A percentile compares a stretch with the other conserved stretches of the same genome.
phyloP scores from a whole-genome alignment of 2,329 filamentous ascomycete genomes.

The Pseudogymnoascus sp. region DNA sequence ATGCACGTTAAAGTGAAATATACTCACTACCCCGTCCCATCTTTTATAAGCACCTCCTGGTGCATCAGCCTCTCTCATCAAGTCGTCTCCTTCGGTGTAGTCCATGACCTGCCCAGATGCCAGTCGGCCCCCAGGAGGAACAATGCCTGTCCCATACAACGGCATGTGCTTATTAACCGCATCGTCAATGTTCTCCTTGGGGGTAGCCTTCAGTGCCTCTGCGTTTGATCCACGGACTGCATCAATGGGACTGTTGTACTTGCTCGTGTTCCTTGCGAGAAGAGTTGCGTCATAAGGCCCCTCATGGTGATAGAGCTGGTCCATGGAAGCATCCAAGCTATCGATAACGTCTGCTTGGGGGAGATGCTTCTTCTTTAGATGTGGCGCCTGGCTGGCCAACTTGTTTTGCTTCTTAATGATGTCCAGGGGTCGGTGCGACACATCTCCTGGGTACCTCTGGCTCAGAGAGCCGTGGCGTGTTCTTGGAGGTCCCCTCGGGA shows the following conservation, averaged over 20 bases:
- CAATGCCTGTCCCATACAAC: slow-evolving; percentile 66
- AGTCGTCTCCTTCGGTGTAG: slow-evolving; percentile 79
- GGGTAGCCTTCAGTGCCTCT: slow-evolving; percentile 74
- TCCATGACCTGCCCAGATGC: slow-evolving; percentile 60
- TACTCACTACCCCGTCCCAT: slow-evolving; percentile 63
- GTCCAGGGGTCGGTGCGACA: slow-evolving; percentile 58
- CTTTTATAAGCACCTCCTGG: slow-evolving; percentile 69
- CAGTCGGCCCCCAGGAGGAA: slow-evolving; percentile 68
- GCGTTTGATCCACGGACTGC: slow-evolving; percentile 66
- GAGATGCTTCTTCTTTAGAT: slow-evolving; percentile 57
- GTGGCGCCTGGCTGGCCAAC: slow-evolving; percentile 56
- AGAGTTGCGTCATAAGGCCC: slow-evolving; percentile 84
- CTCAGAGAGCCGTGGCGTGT: slow-evolving; percentile 43
- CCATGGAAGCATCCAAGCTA: slow-evolving; percentile 58
- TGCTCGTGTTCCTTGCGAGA: slow-evolving; percentile 61
- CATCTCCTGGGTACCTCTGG: slow-evolving; percentile 55
- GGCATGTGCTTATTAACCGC: slow-evolving; percentile 66
- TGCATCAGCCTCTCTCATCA: slow-evolving; percentile 66
- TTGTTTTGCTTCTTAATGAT: slow-evolving; percentile 55
- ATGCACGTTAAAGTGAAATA: not conserved
- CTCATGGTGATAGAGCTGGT: slow-evolving; percentile 72
- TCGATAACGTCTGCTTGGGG: slow-evolving; percentile 73
- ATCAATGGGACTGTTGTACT: slow-evolving; percentile 60
- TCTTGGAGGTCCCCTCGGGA: slow-evolving; percentile 26
- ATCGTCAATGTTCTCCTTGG: slow-evolving; percentile 67